Base-by-base conservation (phyloP, 2,329 filamentous ascomycete genomes). In the Alternaria ventricosa region DNA sequence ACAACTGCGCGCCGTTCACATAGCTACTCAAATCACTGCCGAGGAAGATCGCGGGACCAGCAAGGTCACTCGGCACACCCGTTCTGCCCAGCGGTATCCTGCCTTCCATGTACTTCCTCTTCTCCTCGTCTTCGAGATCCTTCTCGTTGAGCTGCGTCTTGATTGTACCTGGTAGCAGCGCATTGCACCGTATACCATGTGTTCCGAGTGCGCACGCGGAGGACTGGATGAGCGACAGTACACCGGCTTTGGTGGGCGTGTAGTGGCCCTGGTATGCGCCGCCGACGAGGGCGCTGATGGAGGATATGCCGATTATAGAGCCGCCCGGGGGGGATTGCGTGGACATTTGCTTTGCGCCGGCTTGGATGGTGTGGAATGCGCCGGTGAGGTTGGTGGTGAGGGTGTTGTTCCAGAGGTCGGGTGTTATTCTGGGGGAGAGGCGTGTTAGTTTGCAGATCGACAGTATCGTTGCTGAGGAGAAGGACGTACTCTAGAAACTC, bases 321-420 rank as follows among this genome's bases (percentile, higher is more conserved):
- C 94, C 94, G 15, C 93, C 92, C 0, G 87, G 80, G 7, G 76
- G 73, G 0, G 89, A 88, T 2, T 84, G 82, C 33, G 81, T 81
- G 0, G 90, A 89, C 91, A 97, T 96, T 78, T 96, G 92, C 3
- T 90, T 87, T 2, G 92, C 93, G 2, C 93, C 94, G 0, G 93
- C 92, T 83, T 97, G 94, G 22, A 92, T 90, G 36, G 92, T 87
- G 82, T 94, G 94, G 83, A 96, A 97, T n/a, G 93, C 92, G 47
- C 94, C 94, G 70, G 90, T 89, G 69, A 97, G 88, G 81, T 97
- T 97, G 54, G 92, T 95, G 41, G 87, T 84, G 44, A 96, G 84
- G 3, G 93, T 96, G 58, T 85, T 84, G 65, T 87, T 82, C 74
- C 94, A 91, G 58, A 96, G 88, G 60, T 90, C 87, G 1, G 89